Evolutionary conservation across 192 early-diverging fungal species (phyloP).

Genomic region (Chytriomyces hyalinus): DNA sequence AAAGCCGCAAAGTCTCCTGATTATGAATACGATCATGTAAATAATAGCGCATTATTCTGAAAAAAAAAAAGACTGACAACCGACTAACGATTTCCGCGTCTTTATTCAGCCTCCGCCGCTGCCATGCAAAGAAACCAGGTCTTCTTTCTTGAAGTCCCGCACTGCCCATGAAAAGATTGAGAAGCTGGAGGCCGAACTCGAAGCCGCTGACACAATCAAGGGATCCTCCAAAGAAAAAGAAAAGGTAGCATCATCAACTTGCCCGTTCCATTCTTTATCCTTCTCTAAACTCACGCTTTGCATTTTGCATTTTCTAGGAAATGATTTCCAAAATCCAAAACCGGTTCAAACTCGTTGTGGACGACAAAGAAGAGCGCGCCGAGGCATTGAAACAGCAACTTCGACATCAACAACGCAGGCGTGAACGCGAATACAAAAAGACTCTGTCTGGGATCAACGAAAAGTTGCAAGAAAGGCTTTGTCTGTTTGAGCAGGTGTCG

Average conservation of each 20-base stretch:
- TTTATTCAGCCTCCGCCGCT: neutral
- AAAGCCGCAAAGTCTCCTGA: neutral
- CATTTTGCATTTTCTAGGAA: neutral
- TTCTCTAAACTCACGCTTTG: neutral
- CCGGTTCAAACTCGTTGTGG: neutral
- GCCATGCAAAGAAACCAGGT: slow-evolving; percentile 15
- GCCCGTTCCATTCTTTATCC: neutral
- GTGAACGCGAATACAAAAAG: slow-evolving; percentile 24
- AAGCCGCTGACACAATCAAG: neutral
- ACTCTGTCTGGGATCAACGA: slow-evolving; percentile 5
- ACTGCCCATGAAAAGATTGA: neutral
- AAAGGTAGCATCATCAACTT: neutral
- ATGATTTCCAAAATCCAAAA: slow-evolving; percentile 28
- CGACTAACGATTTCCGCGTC: neutral
- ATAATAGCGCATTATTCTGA: neutral
- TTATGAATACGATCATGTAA: too few species aligned
- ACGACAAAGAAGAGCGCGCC: neutral
- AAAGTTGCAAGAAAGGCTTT: slow-evolving; percentile 33
- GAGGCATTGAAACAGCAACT: neutral
- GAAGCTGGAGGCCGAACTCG: neutral
- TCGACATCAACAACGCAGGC: neutral
- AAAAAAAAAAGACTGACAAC: neutral
- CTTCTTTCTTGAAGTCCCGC: slow-evolving; percentile 2
- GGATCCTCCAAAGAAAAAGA: neutral
- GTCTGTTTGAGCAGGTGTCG: slow-evolving; percentile 30